phyloP scores from a whole-genome alignment of 2,329 filamentous ascomycete genomes.

The Pseudogymnoascus sp. region DNA sequence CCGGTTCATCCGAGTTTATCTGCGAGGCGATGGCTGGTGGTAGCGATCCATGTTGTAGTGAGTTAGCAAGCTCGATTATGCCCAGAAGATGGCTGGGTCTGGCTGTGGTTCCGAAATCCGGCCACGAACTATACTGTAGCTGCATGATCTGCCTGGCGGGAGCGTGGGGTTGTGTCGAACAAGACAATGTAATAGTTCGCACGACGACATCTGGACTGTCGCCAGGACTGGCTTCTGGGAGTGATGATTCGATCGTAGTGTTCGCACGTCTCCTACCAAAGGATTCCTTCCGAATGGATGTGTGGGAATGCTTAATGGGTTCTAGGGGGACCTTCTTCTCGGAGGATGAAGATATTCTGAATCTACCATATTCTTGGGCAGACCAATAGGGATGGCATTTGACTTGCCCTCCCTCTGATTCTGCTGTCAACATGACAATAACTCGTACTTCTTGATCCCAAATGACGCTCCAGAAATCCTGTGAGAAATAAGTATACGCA shows the following conservation, averaged over 20 bases:
- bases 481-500: constrained; percentile 15
- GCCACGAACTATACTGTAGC: constrained; percentile 92
- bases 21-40: constrained; percentile 27
- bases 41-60: constrained; percentile 51
- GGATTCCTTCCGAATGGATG: constrained; percentile 28
- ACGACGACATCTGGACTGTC: constrained; percentile 73
- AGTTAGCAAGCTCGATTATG: constrained; percentile 80
- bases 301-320: constrained; percentile 39
- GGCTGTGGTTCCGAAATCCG: constrained; percentile 89
- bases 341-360: constrained; percentile 69
- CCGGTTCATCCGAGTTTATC: constrained; percentile 53
- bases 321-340: constrained; percentile 79
- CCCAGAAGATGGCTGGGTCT: constrained; percentile 80
- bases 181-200: constrained; percentile 77
- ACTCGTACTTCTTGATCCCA: constrained; percentile 96
- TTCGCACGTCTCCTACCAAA: constrained; percentile 45
- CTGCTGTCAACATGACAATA: constrained; percentile 93
- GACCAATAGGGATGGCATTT: constrained; percentile 97
- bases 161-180: constrained; percentile 69
- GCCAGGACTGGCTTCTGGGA: constrained; percentile 27
- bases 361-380: constrained; percentile 65
- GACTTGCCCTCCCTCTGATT: constrained; percentile 83
- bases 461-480: constrained; percentile 97
- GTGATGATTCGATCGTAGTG: constrained; percentile 42
- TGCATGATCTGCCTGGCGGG: constrained; percentile 91